Evolutionary conservation across 2,329 filamentous ascomycete species (phyloP), one percentile per base, ranked within the genome.

Genomic region (Aspergillus costaricaensis): DNA sequence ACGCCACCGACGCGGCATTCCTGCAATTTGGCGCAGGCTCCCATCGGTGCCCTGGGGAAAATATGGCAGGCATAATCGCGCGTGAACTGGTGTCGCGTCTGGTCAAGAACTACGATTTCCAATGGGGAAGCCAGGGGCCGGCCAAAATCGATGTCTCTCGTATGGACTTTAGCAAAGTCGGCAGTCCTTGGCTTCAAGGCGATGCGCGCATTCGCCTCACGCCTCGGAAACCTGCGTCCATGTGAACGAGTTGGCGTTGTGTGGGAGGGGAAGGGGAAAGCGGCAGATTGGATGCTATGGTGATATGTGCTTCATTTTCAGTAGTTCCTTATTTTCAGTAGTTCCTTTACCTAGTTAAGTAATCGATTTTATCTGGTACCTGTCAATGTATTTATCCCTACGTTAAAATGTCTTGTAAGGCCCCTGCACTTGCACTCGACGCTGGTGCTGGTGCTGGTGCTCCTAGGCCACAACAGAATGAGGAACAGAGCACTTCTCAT

Each of bases 91-190:
- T 55, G 19, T 55, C 52, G 14, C 39, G 21, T 1, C 9, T 55
- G 17, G 38, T 55, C 14, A 15, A 55, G 12, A 23, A 55, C 19
- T 55, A 41, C 21, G 52, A 55, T 14, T 27, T 55, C 8, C 32
- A 55, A 23, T 55, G 23, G 52, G 52, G 52, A 5, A 4, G 12
- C 12, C 21, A 27, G 4, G 52, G 52, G 2, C 17, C 23, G 38
- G n/a, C 52, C 17, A 21, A 55, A 23, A 17, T 44, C 4, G 52
- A 55, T 19, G 43, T 41, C 2, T 8, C 52, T 12, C 15, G 14
- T n/a, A 17, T 57, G 43, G 55, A 57, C 21, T 57, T 57, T 39
- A 47, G 41, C 2, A 57, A 57, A 49, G 55, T 57, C n/a, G 55
- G 55, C n/a, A 57, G 55, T 39, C 55, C 55, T 9, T 57, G 55